Evolutionary conservation across 2,329 filamentous ascomycete species (phyloP).

Genomic region (Colletotrichum sp.): DNA sequence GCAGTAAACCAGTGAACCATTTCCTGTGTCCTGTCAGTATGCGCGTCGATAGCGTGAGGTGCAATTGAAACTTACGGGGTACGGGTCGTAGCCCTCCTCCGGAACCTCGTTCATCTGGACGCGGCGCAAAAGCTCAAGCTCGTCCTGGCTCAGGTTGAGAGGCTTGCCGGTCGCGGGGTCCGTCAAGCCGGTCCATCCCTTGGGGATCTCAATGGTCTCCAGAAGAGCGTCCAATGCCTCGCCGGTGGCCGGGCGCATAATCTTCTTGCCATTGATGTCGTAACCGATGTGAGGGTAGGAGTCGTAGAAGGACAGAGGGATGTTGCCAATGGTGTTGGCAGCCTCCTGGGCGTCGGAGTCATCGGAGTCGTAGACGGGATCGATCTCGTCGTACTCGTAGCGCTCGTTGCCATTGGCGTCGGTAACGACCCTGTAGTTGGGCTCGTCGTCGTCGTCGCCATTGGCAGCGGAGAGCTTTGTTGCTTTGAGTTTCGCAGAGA

Average conservation of each 20-base stretch:
- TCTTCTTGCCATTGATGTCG: slow-evolving; percentile 98
- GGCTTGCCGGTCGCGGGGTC: slow-evolving; percentile 95
- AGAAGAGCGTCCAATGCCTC: slow-evolving; percentile 92
- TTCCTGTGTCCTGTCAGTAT: slow-evolving; percentile 53
- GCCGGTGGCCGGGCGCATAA: slow-evolving; percentile 93
- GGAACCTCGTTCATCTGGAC: slow-evolving; percentile 89
- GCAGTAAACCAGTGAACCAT: slow-evolving; percentile 94
- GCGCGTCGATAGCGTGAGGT: not conserved
- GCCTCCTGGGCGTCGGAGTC: slow-evolving; percentile 83
- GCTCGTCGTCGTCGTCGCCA: slow-evolving; percentile 41
- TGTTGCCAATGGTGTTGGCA: slow-evolving; percentile 92
- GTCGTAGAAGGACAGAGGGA: slow-evolving; percentile 94
- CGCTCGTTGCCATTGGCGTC: slow-evolving; percentile 91
- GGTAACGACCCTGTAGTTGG: slow-evolving; percentile 63
- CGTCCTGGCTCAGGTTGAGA: slow-evolving; percentile 83
- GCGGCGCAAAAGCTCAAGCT: slow-evolving; percentile 86
- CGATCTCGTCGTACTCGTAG: slow-evolving; percentile 93
- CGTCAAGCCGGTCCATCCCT: slow-evolving; percentile 96
- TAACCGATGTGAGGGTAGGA: slow-evolving; percentile 98
- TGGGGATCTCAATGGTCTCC: slow-evolving; percentile 95
- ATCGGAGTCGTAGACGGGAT: slow-evolving; percentile 95
- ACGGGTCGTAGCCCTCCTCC: slow-evolving; percentile 89
- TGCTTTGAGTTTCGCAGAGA: slow-evolving; percentile 36
- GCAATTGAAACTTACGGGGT: slow-evolving; percentile 65
- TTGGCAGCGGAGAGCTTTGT: slow-evolving; percentile 30